Evolutionary conservation across 1,284 basidiomycete genomes (phyloP).

Genomic region (Ceratobasidium sp.): DNA sequence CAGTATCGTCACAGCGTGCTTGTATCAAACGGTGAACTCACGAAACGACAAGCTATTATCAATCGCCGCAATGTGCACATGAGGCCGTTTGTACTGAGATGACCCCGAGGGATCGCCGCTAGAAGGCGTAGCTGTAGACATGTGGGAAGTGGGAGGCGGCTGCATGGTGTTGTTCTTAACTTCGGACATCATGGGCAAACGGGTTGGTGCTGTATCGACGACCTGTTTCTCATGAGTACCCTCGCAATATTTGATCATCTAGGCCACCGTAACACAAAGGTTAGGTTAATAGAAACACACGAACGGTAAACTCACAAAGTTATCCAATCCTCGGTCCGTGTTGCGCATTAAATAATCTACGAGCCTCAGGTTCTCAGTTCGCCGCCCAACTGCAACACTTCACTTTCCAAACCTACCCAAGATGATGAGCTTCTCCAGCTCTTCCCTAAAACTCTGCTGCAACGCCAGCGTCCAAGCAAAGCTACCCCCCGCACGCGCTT

Average conservation of each 20-base stretch:
- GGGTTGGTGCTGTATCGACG: conserved; percentile 79
- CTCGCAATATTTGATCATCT: conserved; percentile 90
- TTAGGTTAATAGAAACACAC: neutral
- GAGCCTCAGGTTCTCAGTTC: neutral
- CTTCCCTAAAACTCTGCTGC: conserved; percentile 85
- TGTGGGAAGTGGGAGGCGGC: conserved; percentile 49
- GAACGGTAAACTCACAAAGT: conserved; percentile 60
- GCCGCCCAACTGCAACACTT: neutral
- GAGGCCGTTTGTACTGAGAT: conserved; percentile 60
- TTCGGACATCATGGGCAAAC: conserved; percentile 60
- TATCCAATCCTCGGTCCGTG: conserved; percentile 80
- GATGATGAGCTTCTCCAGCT: conserved; percentile 91
- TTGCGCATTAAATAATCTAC: conserved; percentile 91
- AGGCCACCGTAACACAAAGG: neutral
- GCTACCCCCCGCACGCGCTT: conserved; percentile 55
- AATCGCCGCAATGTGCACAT: conserved; percentile 89
- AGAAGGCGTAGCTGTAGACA: conserved; percentile 22
- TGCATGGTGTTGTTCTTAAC: conserved; percentile 33
- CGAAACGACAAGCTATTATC: conserved; percentile 93
- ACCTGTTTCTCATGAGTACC: conserved; percentile 78
- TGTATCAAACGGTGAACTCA: conserved; percentile 52
- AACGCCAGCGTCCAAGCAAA: conserved; percentile 86
- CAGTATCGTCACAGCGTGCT: neutral
- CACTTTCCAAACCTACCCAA: conserved; percentile 66
- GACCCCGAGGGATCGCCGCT: conserved; percentile 48